Conservation (phyloP, 2,329 filamentous ascomycete genomes). For the Beauveria asiatica region DNA sequence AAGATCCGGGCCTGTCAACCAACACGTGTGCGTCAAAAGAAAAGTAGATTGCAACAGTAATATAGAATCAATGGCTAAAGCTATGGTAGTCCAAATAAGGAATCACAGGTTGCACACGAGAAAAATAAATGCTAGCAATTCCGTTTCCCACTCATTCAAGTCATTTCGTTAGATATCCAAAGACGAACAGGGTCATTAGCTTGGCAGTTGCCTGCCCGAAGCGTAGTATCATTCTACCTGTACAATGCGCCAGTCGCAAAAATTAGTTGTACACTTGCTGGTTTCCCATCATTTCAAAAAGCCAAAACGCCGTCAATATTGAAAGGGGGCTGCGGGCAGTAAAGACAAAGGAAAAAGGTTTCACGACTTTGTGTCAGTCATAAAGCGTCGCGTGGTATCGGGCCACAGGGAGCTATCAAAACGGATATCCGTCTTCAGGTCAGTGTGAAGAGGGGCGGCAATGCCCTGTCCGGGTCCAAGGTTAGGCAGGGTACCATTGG, state of each 20-base stretch:
- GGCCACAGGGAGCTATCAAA: slow-evolving; percentile 6
- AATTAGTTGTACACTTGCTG: slow-evolving; percentile 2
- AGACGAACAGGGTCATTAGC: not conserved
- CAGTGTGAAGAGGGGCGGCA: not conserved
- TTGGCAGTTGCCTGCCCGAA: not conserved
- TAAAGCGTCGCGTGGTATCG: slow-evolving; percentile 3
- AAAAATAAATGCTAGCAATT: not conserved
- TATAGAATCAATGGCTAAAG: not conserved
- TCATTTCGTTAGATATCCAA: not conserved
- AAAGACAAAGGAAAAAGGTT: not conserved
- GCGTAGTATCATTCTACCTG: slow-evolving; percentile 4
- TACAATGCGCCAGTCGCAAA: not conserved
- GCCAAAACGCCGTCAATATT: not conserved
- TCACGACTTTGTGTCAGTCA: slow-evolving; percentile 6
- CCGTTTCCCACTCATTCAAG: not conserved
- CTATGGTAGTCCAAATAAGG: not conserved
- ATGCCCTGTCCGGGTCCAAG: not conserved
- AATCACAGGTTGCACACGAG: not conserved
- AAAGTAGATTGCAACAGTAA: not conserved
- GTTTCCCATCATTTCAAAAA: not conserved
- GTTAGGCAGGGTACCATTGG: not conserved
- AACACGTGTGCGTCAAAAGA: no score
- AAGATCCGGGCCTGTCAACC: no score
- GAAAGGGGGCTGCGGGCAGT: not conserved
- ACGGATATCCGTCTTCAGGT: not conserved